These are phyloP conservation scores for Salix caprea DNA, from an alignment of 345 rosid genomes.

Conservation along the genomic window DNA sequence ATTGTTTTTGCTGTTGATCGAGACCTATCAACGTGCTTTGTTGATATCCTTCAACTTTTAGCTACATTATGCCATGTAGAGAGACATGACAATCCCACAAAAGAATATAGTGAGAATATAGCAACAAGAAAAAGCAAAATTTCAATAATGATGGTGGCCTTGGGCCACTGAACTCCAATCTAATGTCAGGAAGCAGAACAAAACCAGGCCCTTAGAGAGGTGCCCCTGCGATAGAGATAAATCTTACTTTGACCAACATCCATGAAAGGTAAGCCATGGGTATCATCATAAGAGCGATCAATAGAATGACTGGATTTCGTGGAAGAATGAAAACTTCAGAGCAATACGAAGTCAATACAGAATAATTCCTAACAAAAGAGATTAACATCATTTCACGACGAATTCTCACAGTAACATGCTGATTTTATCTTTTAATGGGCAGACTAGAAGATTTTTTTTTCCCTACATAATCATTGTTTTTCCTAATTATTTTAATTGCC, in stretches of 20 bases:
- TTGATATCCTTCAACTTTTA: conserved; percentile 84
- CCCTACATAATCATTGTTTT: too few relatives aligned
- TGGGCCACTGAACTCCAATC: neutral
- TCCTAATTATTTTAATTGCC: too few relatives aligned
- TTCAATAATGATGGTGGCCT: neutral
- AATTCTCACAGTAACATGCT: too few relatives aligned
- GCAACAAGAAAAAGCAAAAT: neutral
- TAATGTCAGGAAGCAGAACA: neutral
- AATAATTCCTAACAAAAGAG: too few relatives aligned
- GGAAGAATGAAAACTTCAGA: conserved; percentile 10
- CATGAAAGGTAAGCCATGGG: conserved; percentile 92
- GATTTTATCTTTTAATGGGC: too few relatives aligned
- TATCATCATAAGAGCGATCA: conserved; percentile 83
- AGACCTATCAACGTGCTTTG: conserved; percentile 31
- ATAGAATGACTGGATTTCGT: conserved; percentile 68
- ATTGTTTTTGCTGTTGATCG: too few relatives aligned
- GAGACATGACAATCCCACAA: conserved; percentile 50
- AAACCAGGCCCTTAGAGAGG: conserved; percentile 3
- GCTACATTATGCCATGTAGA: conserved; percentile 97
- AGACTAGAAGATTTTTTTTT: too few relatives aligned
- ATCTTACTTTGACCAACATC: conserved; percentile 78
- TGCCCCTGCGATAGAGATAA: conserved; percentile 12
- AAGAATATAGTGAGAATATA: too few relatives aligned
- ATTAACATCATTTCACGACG: too few relatives aligned
- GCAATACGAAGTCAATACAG: neutral